Evolutionary conservation across 495 filamentous ascomycete genomes (phyloP), one percentile per base, ranked within the genome.

Genomic region (Penicillium canariense): DNA sequence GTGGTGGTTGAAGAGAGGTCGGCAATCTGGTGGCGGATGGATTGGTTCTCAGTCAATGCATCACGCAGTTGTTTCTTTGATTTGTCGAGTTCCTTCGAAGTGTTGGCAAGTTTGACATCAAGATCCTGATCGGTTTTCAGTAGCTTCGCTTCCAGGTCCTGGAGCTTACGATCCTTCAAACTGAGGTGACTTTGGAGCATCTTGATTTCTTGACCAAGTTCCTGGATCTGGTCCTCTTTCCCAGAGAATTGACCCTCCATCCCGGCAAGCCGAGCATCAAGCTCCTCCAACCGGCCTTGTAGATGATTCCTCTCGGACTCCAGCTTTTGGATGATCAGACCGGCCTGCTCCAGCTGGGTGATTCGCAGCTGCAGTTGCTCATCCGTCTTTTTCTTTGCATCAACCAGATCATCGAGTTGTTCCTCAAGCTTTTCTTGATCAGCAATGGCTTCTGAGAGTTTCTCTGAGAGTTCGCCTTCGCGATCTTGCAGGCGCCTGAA

Each of bases 371-470:
- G 85, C 2, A 91, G 83, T 50, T 96, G 85, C 18, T 91, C 86
- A 62, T 97, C 93, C 0, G 89, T 86, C 44, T 83, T 89, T 72
- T 90, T 95, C 71, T 96, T 96, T 2, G 92, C 91, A 25, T 86
- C 82, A 25, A 99, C 85, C 18, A 97, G 76, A 48, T 87, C 85
- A 68, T 99, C 95, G 0, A 99, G 77, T 65, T 97, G 91, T 39
- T 91, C 89, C 67, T 99, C 95, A 2, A 97, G 81, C 27, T 83
- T 84, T 64, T 97, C 95, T 69, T 97, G 94, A 59, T 99, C 95
- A 15, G 96, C 88, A 43, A 97, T 80, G n/a, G 94, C 92, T 28
- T 86, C 94, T 11, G 90, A 81, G 18, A 99, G 77, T 72, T 97
- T 96, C 62, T 99, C 95, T 15, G 81, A 86, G 0, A 99, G 78